Conservation (phyloP, 768 basidiomycete species). For the Mycena indigotica region DNA sequence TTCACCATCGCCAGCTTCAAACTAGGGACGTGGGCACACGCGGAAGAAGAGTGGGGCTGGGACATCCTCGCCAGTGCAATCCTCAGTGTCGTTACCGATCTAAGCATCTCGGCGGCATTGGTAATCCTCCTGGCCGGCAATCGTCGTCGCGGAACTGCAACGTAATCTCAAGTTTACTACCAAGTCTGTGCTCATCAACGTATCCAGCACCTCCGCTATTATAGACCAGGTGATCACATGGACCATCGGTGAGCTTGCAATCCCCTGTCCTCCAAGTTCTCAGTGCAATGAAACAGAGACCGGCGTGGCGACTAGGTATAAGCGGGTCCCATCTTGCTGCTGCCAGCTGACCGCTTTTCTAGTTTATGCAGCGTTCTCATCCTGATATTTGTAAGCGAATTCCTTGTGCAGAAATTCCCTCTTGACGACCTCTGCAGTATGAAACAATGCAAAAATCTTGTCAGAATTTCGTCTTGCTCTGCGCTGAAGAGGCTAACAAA, state of each 20-base stretch:
- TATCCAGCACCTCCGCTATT: neutral
- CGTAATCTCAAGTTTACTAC: neutral
- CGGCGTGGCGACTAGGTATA: neutral
- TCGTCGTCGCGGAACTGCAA: neutral
- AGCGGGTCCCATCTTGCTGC: neutral
- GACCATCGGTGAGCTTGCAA: neutral
- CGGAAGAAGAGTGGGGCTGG: neutral
- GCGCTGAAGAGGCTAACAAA: neutral
- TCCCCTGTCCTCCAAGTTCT: neutral
- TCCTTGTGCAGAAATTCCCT: neutral
- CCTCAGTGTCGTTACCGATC: neutral
- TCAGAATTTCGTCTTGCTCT: neutral
- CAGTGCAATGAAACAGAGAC: neutral
- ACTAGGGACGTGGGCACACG: neutral
- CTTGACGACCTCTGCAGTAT: neutral
- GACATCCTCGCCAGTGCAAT: neutral
- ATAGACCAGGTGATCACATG: neutral
- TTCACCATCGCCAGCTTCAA: neutral
- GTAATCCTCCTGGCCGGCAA: neutral
- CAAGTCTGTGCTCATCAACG: neutral
- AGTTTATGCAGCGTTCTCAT: neutral
- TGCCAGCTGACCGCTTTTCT: neutral
- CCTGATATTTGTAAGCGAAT: neutral
- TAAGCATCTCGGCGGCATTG: neutral
- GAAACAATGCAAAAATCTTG: neutral